Evolutionary conservation across 2,329 filamentous ascomycete species (phyloP).

Genomic region (Paraphaeosphaeria minitans): DNA sequence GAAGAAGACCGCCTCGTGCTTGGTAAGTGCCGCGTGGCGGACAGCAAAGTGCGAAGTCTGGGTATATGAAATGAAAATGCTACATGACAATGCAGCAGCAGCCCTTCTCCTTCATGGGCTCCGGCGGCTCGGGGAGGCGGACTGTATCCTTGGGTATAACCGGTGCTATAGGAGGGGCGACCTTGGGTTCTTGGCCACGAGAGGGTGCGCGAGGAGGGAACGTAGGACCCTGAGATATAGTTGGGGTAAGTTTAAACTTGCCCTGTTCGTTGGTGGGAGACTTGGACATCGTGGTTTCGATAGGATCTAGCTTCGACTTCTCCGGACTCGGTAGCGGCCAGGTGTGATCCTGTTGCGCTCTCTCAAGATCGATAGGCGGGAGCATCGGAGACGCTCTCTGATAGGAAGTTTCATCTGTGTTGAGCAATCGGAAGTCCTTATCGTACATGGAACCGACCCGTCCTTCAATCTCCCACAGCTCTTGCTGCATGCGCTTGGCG

Average conservation of each 20-base stretch:
- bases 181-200: conserved; percentile 22
- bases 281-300: conserved; percentile 27
- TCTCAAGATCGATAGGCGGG: conserved; percentile 37
- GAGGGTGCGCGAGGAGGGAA: conserved; percentile 33
- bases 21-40: not conserved
- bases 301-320: conserved; percentile 31
- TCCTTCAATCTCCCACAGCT: conserved; percentile 93
- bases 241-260: conserved; percentile 55
- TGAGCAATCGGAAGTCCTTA: conserved; percentile 83
- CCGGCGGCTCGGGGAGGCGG: conserved; percentile 61
- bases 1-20: conserved; percentile 21
- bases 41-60: conserved; percentile 24
- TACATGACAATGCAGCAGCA: conserved; percentile 79
- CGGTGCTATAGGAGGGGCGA: conserved; percentile 18
- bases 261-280: conserved; percentile 49
- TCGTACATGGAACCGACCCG: conserved; percentile 86
- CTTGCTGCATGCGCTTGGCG: conserved; percentile 86
- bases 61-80: conserved; percentile 36
- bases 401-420: conserved; percentile 59
- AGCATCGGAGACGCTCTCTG: conserved; percentile 41
- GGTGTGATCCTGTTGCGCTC: conserved; percentile 30
- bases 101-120: conserved; percentile 65
- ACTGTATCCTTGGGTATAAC: conserved; percentile 41
- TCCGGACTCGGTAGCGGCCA: conserved; percentile 45
- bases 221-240: conserved; percentile 43